phyloP scores from a whole-genome alignment of 371 early-diverging fungal genomes.

The Funneliformis caledonium region DNA sequence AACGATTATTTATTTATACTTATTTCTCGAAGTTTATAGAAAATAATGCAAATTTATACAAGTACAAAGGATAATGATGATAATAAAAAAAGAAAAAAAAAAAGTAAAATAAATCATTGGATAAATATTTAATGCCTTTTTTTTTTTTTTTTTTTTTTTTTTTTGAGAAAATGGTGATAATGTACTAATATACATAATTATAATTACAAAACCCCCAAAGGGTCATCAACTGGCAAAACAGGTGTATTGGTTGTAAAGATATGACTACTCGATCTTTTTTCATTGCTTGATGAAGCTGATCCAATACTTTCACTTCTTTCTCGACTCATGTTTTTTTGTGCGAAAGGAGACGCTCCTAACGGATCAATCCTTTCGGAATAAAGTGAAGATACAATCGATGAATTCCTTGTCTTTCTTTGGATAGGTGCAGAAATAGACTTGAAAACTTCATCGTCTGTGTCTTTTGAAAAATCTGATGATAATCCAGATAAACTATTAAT shows the following conservation, averaged over 20 bases:
- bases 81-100: too few species aligned
- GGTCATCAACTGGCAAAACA: conserved; percentile 19
- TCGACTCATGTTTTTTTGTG: not conserved
- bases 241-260: not conserved
- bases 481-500: conserved; percentile 14
- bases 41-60: not conserved
- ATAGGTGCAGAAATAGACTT: not conserved
- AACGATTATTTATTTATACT: not conserved
- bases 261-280: not conserved
- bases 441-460: conserved; percentile 11
- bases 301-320: conserved; percentile 30
- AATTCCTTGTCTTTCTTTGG: conserved; percentile 8
- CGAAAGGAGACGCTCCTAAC: conserved; percentile 11
- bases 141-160: not conserved
- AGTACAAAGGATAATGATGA: not conserved
- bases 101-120: not conserved
- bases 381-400: not conserved
- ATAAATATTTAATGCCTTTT: not conserved
- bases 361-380: conserved; percentile 14
- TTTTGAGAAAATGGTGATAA: not conserved
- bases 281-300: conserved; percentile 16
- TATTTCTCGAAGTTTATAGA: not conserved
- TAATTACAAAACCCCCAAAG: conserved; percentile 37
- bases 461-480: conserved; percentile 8
- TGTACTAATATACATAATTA: not conserved